Evolutionary conservation across 768 basidiomycete genomes (phyloP), one percentile per base, ranked within the genome.

Genomic region (Pholiota molesta): DNA sequence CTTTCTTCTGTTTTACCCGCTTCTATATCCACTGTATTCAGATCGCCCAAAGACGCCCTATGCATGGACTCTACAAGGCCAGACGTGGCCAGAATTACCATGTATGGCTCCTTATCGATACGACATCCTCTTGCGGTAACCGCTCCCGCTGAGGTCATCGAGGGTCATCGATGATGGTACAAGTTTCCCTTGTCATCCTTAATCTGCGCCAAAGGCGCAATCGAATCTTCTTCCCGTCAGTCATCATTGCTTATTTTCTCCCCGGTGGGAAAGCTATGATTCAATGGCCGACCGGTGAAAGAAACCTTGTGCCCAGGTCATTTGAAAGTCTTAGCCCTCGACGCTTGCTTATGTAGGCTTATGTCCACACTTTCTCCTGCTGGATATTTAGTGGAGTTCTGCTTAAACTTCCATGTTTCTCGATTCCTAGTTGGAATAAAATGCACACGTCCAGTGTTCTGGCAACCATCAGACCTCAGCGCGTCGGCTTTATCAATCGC

Each of bases 161-260:
- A 64, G 66, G 63, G 66, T 70, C 69, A 70, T 70, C 63, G 62
- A 64, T 70, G 69, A 68, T 66, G 60, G 47, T 31, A 52, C 49
- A 23, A 17, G 5, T 16, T 57, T 57, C 19, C 23, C 61, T 57
- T 39, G 23, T 16, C 52, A 33, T 39, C n/a, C 23, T 42, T 31
- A 56, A 49, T 33, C 42, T 37, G 13, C 9, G 35, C 11, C 2
- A 7, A 19, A 19, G 29, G 56, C 42, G 44, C 29, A 33, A 28
- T 47, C 13, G n/a, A 21, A n/a, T n/a, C n/a, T 17, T 49, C 33
- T 31, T 17, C 6, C 23, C 44, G 33, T 28, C 33, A 33, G 57
- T 58, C 52, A 17, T 23, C 31, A 21, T 58, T 45, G n/a, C 35
- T 51, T 33, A 16, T 51, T 56, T 21, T 23, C 57, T 35, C 47